Evolutionary conservation across 805 yeast species (phyloP).

Genomic region (Sungouiella blattae): DNA sequence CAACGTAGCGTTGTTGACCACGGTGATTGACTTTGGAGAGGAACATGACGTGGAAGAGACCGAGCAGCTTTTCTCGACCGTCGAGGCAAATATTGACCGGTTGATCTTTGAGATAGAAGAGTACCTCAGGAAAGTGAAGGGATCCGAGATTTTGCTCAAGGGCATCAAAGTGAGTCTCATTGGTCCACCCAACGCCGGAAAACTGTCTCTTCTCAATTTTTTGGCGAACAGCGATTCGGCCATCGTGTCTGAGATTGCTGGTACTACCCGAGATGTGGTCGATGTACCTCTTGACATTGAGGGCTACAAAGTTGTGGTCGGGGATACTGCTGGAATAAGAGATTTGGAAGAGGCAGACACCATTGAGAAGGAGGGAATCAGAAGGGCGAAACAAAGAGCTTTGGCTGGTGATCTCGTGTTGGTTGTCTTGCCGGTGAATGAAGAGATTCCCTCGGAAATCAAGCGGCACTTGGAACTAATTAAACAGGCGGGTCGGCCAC

Average conservation of each 20-base stretch:
- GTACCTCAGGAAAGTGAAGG: constrained; percentile 45
- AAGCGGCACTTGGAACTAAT: constrained; percentile 33
- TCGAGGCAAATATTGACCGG: constrained; percentile 37
- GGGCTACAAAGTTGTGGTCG: constrained; percentile 79
- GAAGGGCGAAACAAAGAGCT: constrained; percentile 64
- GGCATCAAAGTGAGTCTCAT: constrained; percentile 74
- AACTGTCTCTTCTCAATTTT: constrained; percentile 79
- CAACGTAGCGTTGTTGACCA: constrained; percentile 72
- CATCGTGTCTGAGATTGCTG: constrained; percentile 86
- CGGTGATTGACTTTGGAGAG: constrained; percentile 92
- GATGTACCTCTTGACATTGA: constrained; percentile 76
- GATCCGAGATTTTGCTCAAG: constrained; percentile 59
- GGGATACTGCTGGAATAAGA: constrained; percentile 94
- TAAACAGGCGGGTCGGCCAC: constrained; percentile 23
- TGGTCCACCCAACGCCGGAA: constrained; percentile 97
- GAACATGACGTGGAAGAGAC: constrained; percentile 80
- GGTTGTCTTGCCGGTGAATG: constrained; percentile 51
- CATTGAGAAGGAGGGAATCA: constrained; percentile 79
- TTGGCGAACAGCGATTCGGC: constrained; percentile 80
- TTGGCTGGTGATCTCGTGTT: constrained; percentile 62
- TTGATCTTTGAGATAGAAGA: constrained; percentile 45
- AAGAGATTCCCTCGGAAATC: constrained; percentile 34
- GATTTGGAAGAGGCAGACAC: constrained; percentile 42
- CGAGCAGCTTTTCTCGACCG: constrained; percentile 48
- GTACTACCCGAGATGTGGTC: constrained; percentile 88